Base-by-base conservation (phyloP, 2,329 filamentous ascomycete genomes). In the Colletotrichum sp. region DNA sequence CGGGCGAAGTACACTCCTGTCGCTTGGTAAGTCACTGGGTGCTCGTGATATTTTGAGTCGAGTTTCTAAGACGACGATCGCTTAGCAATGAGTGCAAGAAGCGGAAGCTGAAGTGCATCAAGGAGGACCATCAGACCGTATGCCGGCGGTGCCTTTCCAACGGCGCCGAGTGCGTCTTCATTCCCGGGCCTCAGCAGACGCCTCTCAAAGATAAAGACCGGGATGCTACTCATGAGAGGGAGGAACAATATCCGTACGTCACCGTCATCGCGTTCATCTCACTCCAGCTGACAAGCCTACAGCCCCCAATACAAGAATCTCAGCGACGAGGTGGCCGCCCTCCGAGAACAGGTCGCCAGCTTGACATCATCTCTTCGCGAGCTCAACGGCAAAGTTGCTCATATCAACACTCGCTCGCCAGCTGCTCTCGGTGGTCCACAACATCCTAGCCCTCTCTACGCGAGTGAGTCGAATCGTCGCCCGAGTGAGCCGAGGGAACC, bases 31-130 rank as follows among this genome's bases (percentile, higher is more conserved):
- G 81, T 8, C 8, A 6, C n/a, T 15, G 9, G n/a, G 1, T 28
- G 13, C 24, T 58, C 55, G 9, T 30, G 13, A 55, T 52, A 9
- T 8, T 12, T 48, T 5, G 30, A 34, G 21, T 21, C n/a, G 36
- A 21, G 15, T 28, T 10, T 12, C 56, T 73, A n/a, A 8, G 4
- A 48, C 13, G 5, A 7, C 2, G 36, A 16, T 16, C 24, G 60
- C 12, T 16, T 26, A 83, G 83, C 32, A 82, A 86, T 66, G 84
- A 86, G 26, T 87, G 85, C 76, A 86, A 86, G 73, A 84, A 83
- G 52, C 78, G 83, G 32, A 86, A 86, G 71, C 83, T 86, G 70
- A 87, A 86, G 73, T 87, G 85, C 76, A 79, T 84, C 48, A 81
- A 81, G 2, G 73, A 75, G 0, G 78, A 78, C 9, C 62, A 72